Base-by-base conservation (phyloP, 352 stramenopile species). In the Pythium sp. region DNA sequence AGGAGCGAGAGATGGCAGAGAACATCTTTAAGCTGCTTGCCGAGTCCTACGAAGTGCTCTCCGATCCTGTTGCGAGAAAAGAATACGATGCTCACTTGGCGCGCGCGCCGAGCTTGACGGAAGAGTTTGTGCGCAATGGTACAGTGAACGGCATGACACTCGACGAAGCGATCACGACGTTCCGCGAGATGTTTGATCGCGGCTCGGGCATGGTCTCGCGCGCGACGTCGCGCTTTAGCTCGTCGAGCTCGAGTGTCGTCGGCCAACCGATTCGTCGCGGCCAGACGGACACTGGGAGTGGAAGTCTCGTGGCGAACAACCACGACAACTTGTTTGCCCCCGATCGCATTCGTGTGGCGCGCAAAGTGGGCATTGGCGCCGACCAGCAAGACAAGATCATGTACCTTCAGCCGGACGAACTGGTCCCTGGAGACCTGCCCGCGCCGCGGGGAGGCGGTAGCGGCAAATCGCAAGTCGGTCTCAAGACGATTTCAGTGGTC, bases 1-100 rank as follows among this genome's bases (percentile, higher is more conserved):
- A 85, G 30, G 87, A 95, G 63, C 76, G 86, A 57, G 73, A 87
- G 15, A 86, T 84, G 24, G 87, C 86, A 8, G 87, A 94, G 51
- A 73, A 89, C 41, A 79, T 91, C 20, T 96, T 96, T 61, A 96
- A 96, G 65, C 65, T 96, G 6, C 69, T 95, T 20, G 89, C 89
- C 14, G 89, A 95, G 69, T 82, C 89, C 7, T 94, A 96, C 51
- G 88, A 96, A 67, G 81, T 93, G 20, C 60, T 96, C 2, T 90
- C 86, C 9, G 86, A 96, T 62, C 51, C 72, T 15, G 73, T 84
- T 32, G 79, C 82, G 20, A 76, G 87, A 20, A 78, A 84, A 28
- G 71, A 70, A 7, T 96, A 96, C 46, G 89, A 96, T 64, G 70
- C 62, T 1, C 79, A 91, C 36, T 34, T 96, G 26, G 74, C 75